Conservation (phyloP, 2,329 filamentous ascomycete genomes). For the Verticillium nubilum region DNA sequence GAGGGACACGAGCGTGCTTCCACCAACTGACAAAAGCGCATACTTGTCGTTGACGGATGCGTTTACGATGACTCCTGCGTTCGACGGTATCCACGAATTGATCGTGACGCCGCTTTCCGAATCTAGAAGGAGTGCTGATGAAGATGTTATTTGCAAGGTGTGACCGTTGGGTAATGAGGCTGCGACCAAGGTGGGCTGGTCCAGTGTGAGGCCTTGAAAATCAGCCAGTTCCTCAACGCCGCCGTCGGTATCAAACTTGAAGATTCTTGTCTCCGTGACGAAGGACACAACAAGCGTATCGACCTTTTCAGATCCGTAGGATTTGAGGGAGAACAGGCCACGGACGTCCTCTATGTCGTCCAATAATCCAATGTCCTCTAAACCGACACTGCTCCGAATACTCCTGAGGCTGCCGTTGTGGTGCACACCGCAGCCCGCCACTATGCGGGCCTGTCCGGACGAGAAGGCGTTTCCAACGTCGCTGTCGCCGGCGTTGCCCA, state of each 20-base stretch:
- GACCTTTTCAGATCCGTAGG: conserved; percentile 38
- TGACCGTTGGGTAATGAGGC: conserved; percentile 41
- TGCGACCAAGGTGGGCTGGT: conserved; percentile 65
- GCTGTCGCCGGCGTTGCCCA: conserved; percentile 77
- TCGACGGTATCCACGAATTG: conserved; percentile 18
- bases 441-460: conserved; percentile 87
- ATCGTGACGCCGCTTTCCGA: conserved; percentile 9
- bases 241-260: conserved; percentile 67
- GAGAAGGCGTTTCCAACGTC: conserved; percentile 82
- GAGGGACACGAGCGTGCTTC: conserved; percentile 66
- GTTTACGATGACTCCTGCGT: conserved; percentile 61
- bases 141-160: conserved; percentile 9
- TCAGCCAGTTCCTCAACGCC: conserved; percentile 82
- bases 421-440: conserved; percentile 87
- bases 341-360: conserved; percentile 72
- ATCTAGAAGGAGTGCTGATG: conserved; percentile 6
- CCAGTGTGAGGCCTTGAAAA: conserved; percentile 66
- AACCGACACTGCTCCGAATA: conserved; percentile 86
- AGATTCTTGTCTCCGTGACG: conserved; percentile 76
- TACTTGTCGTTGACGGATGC: conserved; percentile 68
- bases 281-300: conserved; percentile 80
- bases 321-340: conserved; percentile 64
- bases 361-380: conserved; percentile 80
- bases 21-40: conserved; percentile 70
- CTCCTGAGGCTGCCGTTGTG: conserved; percentile 84